These are phyloP conservation scores for Echites panduratus DNA, from an alignment of 257 asterid species.

Conservation along the genomic window DNA sequence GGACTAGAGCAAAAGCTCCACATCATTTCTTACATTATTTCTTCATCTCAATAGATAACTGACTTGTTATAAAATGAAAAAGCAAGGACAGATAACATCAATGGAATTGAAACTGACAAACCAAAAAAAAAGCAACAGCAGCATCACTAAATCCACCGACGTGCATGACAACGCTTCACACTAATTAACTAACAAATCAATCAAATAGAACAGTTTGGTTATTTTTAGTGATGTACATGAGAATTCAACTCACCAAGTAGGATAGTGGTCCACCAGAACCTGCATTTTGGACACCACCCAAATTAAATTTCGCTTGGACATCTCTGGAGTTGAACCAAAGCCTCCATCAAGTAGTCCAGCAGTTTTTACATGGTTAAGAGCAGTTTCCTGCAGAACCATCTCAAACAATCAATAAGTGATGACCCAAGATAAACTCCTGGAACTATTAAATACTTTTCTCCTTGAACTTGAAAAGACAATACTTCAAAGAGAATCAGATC, in stretches of 20 bases:
- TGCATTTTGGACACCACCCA: constrained; percentile 98
- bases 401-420: constrained; percentile 17
- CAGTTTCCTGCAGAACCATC: constrained; percentile 77
- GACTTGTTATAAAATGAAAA: background rate
- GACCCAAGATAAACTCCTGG: too few species aligned
- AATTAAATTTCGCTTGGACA: constrained; percentile 77
- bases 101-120: background rate
- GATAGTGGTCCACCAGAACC: constrained; percentile 84
- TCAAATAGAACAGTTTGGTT: background rate
- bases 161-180: background rate
- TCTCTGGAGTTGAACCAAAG: constrained; percentile 96
- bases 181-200: background rate
- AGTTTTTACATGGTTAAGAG: constrained; percentile 82
- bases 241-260: constrained; percentile 66
- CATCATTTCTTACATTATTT: too few species aligned
- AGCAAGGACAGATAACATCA: background rate
- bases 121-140: background rate
- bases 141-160: too few species aligned
- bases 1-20: background rate
- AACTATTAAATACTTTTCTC: background rate
- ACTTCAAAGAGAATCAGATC: background rate
- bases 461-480: background rate
- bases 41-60: background rate
- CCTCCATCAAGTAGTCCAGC: constrained; percentile 91
- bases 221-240: background rate